Evolutionary conservation across 306 rosid species (phyloP), one percentile per base, ranked within the genome.

Genomic region (Prunus padus): DNA sequence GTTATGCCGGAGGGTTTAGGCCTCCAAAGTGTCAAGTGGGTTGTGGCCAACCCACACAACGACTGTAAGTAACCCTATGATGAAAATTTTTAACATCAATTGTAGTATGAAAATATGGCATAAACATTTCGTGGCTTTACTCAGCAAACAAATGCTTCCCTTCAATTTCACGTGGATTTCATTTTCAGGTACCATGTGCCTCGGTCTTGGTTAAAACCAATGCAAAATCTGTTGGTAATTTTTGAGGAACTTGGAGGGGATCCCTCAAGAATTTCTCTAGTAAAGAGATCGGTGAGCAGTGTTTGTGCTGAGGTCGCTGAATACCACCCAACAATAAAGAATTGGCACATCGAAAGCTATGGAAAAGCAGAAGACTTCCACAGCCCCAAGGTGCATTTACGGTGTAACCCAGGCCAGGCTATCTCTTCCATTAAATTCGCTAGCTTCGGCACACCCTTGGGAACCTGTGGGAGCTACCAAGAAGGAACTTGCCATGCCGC

Each of bases 241-340:
- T 96, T 96, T 47, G 99, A 96, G 90, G 99, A 96, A 87, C 94
- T 96, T 49, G 98, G 98, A 62, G 99, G 99, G 10, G 84, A 96
- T 81, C 90, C 99, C 57, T 88, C 99, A 19, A 82, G 89, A 78
- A 88, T 96, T 72, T 82, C 91, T 61, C 79, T 96, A 11, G 98
- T 83, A 30, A 92, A 88, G 89, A 92, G 99, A 87, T 82, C 98
- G 3, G 91, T 96, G 64, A 80, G 86, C 46, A 82, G 87, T 64
- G 97, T 96, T 6, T 96, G 99, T 18, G 96, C 98, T 14, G 98
- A 92, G 56, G 92, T 96, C 37, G 74, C 98, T 15, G 99, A 96
- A 80, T 92, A 82, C 88, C 99, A 96, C 79, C 97, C 97, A 15
- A 92, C 82, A 47, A 72, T 96, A 11, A 96, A 86, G 88, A 96